These are phyloP conservation scores for Vanrija pseudolonga DNA, from an alignment of 1,284 basidiomycete genomes.

Conservation along the genomic window DNA sequence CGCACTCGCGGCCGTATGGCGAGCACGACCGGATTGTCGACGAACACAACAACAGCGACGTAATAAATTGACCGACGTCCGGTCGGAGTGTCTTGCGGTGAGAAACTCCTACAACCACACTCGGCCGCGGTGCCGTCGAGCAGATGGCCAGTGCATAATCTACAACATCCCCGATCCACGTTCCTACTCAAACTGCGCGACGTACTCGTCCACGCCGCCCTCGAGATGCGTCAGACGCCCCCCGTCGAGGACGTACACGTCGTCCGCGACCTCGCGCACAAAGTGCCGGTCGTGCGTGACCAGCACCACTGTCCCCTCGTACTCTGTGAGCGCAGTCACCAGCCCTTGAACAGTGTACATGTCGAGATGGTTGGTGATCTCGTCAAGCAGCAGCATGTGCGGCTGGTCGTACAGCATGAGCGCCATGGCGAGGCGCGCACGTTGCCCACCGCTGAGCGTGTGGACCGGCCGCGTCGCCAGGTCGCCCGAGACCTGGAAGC, in stretches of 20 bases:
- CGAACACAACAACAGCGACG: too few relatives aligned
- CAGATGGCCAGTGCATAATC: too few relatives aligned
- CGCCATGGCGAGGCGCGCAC: constrained; percentile 49
- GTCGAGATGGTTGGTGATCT: constrained; percentile 69
- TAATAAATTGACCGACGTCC: too few relatives aligned
- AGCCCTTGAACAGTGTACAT: constrained; percentile 62
- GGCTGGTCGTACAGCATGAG: constrained; percentile 40
- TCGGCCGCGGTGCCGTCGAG: too few relatives aligned
- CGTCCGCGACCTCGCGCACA: constrained; percentile 17
- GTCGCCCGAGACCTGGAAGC: constrained; percentile 55
- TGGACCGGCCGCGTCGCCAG: constrained; percentile 41
- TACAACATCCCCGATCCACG: background rate
- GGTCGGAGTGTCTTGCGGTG: too few relatives aligned
- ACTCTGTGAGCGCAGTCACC: constrained; percentile 57
- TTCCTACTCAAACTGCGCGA: constrained; percentile 6
- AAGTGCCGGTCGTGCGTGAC: constrained; percentile 63
- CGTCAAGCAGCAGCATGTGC: constrained; percentile 57
- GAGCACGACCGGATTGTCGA: too few relatives aligned
- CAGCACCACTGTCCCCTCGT: constrained; percentile 60
- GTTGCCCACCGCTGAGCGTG: constrained; percentile 51
- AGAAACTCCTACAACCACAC: too few relatives aligned
- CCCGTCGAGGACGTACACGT: constrained; percentile 12
- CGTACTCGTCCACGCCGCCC: constrained; percentile 17
- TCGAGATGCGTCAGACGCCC: constrained; percentile 11
- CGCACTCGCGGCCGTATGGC: too few relatives aligned